A percentile compares a stretch with the other conserved stretches of the same genome.
These are phyloP conservation scores for Juglanconis sp. DNA, from an alignment of 2,329 filamentous ascomycete species.

Conservation along the genomic window DNA sequence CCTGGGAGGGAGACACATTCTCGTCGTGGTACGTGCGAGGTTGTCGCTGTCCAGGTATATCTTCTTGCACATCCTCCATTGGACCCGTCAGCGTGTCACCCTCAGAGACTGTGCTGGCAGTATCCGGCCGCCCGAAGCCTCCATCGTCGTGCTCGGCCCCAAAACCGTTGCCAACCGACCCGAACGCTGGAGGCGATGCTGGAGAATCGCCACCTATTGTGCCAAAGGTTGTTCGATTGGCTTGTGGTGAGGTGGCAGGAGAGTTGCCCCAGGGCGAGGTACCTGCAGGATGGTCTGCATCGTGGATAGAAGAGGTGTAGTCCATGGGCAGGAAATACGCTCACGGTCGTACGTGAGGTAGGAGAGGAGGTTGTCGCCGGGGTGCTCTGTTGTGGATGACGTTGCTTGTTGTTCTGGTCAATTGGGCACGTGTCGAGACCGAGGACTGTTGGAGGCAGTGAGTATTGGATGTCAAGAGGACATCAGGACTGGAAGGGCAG, in stretches of 20 bases:
- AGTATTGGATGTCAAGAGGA: background rate
- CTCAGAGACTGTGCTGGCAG: slow-evolving; percentile 44
- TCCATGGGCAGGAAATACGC: slow-evolving; percentile 42
- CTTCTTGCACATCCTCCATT: slow-evolving; percentile 28
- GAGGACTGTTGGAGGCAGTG: background rate
- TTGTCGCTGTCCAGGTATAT: slow-evolving; percentile 20
- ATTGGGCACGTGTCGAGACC: background rate
- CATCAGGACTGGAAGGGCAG: background rate
- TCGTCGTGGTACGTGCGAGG: slow-evolving; percentile 2
- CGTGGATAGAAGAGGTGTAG: slow-evolving; percentile 54
- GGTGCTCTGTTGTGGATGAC: slow-evolving; percentile 17
- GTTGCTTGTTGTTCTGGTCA: slow-evolving; percentile 15
- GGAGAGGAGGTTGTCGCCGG: background rate
- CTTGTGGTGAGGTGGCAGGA: slow-evolving; percentile 48
- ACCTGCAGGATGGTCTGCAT: slow-evolving; percentile 50
- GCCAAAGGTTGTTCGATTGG: slow-evolving; percentile 42
- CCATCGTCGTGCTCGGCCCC: slow-evolving; percentile 33
- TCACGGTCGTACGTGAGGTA: background rate
- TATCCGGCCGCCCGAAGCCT: slow-evolving; percentile 40
- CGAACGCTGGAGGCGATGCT: slow-evolving; percentile 40
- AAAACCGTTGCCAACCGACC: slow-evolving; percentile 41
- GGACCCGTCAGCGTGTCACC: slow-evolving; percentile 35
- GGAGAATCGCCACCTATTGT: slow-evolving; percentile 38
- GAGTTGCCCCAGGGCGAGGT: slow-evolving; percentile 57
- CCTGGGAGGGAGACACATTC: slow-evolving; percentile 16